These are phyloP conservation scores for Uronychia setigera DNA, from an alignment of 73 alveolate genomes.

Conservation along the genomic window DNA sequence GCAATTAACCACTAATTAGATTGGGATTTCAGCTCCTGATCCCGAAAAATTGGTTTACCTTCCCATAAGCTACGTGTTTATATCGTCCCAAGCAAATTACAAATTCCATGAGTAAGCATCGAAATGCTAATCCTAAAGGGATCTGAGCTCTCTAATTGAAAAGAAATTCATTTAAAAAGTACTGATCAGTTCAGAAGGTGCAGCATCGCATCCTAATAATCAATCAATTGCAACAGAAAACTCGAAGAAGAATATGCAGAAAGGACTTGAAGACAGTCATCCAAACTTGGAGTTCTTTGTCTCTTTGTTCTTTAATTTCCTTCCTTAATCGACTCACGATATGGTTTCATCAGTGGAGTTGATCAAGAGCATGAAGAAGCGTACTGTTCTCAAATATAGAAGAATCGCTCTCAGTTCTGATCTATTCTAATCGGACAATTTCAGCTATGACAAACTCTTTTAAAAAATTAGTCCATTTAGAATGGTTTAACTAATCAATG, in stretches of 20 bases:
- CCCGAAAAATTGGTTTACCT: neutral
- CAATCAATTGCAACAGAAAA: no score
- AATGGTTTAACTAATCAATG: neutral
- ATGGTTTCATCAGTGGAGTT: neutral
- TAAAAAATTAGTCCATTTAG: neutral
- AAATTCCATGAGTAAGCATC: neutral
- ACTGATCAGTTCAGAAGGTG: no score
- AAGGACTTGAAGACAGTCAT: neutral
- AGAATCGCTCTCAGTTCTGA: neutral
- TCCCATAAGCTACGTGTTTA: neutral
- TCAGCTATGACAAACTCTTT: neutral
- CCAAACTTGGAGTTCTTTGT: neutral
- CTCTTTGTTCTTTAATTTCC: neutral
- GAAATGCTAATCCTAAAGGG: neutral
- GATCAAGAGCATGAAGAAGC: neutral
- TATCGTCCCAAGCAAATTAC: neutral
- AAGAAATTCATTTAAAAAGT: no score
- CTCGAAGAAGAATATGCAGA: no score
- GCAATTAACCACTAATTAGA: no score
- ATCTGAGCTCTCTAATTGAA: neutral
- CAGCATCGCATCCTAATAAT: no score
- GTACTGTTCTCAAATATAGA: neutral
- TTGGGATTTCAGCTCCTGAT: no score
- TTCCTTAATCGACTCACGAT: neutral
- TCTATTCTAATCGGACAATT: neutral